Percentiles rank a stretch among this genome's conserved stretches.
Conservation (phyloP, 2,329 filamentous ascomycete genomes). For the Aspergillus costaricaensis region DNA sequence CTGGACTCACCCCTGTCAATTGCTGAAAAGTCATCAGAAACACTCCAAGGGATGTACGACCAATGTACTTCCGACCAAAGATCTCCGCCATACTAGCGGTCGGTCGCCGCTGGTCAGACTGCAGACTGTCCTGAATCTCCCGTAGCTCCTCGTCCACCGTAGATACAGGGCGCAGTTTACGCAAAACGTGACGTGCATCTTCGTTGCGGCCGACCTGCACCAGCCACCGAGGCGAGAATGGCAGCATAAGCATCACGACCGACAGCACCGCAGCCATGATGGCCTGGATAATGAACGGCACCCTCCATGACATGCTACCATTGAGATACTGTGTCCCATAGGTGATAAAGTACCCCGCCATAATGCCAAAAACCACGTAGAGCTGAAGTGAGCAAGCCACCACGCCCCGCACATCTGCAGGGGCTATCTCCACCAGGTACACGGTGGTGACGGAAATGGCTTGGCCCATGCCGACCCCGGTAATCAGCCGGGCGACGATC, state of each 20-base stretch:
- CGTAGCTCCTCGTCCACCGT: constrained; percentile 14
- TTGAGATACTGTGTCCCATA: constrained; percentile 15
- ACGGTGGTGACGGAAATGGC: constrained; percentile 19
- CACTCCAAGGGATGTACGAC: constrained; percentile 14
- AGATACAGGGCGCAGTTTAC: constrained; percentile 1
- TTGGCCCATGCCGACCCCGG: constrained; percentile 16
- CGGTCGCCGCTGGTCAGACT: constrained; percentile 13
- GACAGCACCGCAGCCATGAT: constrained; percentile 8
- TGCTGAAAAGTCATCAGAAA: constrained; percentile 21
- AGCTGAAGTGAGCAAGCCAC: constrained; percentile 18
- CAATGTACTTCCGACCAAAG: constrained; percentile 15
- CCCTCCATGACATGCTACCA: constrained; percentile 12
- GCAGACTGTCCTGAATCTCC: constrained; percentile 23
- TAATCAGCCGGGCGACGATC: constrained; percentile 16
- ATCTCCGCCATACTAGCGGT: constrained; percentile 17
- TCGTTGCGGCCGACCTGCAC: constrained; percentile 8
- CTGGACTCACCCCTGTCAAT: constrained; percentile 13
- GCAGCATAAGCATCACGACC: constrained; percentile 10
- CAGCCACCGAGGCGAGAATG: constrained; percentile 19
- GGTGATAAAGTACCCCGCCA: constrained; percentile 17
- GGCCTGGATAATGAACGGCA: constrained; percentile 17
- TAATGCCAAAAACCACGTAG: constrained; percentile 16
- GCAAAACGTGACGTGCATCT: constrained; percentile 11
- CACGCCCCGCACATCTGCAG: constrained; percentile 14
- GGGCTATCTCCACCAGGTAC: constrained; percentile 18